Evolutionary conservation across 106 monocot species (phyloP), one percentile per base, ranked within the genome.

Genomic region (Acanthochlamys bracteata): DNA sequence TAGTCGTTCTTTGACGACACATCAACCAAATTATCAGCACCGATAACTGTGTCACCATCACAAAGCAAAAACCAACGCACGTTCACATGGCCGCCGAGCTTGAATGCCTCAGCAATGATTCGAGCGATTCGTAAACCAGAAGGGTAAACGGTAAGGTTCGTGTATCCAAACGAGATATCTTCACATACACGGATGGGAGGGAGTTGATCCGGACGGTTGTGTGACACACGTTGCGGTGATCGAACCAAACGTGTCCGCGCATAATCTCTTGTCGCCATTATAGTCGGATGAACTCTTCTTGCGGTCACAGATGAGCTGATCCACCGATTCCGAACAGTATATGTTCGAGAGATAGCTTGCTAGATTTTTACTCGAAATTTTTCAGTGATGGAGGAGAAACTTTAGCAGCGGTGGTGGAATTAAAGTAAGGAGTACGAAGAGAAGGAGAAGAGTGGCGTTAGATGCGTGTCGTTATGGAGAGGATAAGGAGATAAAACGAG

Each of bases 201-300:
- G 39, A 96, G 74, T 60, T 57, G 45, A 17, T 60, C 24, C 20
- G 74, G 69, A 27, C 62, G 39, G 10, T 42, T 49, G 17, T 15
- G 52, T 9, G 71, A 26, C 33, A 1, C 33, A 33, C 33, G 17
- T 26, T 67, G 20, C 42, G 33, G 27, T 17, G n/a, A 63, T 93
- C 94, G 40, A 94, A 64, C 94, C 94, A 94, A 47, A 94, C 78
- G 69, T 90, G 74, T 58, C 94, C 94, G 49, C 82, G 86, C 86
- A 84, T 87, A 43, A 60, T 57, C 16, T 19, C 57, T 15, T 86
- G 82, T 61, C 86, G 81, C 86, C 86, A 95, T 86, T 84, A 90
- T 11, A 95, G 77, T 46, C 84, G 69, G 65, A 95, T 47, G 63
- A 79, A 90, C 70, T 90, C 81, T 43, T 73, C 62, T 58, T 79